phyloP scores from a whole-genome alignment of 164 flowering plant species.

The Umbellularia californica region DNA sequence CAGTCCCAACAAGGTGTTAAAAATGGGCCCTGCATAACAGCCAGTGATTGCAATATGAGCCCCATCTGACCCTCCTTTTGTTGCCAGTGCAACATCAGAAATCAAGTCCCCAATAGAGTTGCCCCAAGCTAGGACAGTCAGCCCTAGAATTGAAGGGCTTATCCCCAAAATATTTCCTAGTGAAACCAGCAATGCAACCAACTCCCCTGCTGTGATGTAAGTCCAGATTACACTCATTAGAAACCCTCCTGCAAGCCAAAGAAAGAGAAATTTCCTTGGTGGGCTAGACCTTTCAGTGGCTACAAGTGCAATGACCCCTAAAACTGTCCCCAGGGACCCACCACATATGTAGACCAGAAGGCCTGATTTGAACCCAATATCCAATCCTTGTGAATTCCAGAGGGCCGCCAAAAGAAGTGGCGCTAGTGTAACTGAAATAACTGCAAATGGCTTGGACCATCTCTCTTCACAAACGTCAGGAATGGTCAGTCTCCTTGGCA shows the following conservation, averaged over 20 bases:
- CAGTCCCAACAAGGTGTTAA: constrained; percentile 47
- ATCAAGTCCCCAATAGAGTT: constrained; percentile 51
- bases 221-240: constrained; percentile 56
- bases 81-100: constrained; percentile 42
- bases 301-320: constrained; percentile 31
- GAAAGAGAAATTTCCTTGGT: constrained; percentile 34
- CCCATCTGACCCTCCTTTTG: constrained; percentile 40
- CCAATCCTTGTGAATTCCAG: constrained; percentile 26
- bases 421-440: constrained; percentile 35
- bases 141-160: constrained; percentile 42
- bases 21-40: constrained; percentile 54
- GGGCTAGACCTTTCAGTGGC: constrained; percentile 29
- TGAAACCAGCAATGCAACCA: constrained; percentile 44
- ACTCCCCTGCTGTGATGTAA: constrained; percentile 48
- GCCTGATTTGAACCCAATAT: background rate
- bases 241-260: constrained; percentile 55
- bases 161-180: constrained; percentile 37
- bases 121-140: constrained; percentile 62
- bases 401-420: constrained; percentile 39
- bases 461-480: constrained; percentile 40
- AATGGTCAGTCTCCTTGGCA: constrained; percentile 51
- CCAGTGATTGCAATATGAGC: constrained; percentile 48
- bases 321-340: constrained; percentile 16
- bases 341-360: constrained; percentile 22
- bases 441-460: constrained; percentile 54